Conservation (phyloP, 176 grass and related monocot species). For the Aegilops umbellulata region DNA sequence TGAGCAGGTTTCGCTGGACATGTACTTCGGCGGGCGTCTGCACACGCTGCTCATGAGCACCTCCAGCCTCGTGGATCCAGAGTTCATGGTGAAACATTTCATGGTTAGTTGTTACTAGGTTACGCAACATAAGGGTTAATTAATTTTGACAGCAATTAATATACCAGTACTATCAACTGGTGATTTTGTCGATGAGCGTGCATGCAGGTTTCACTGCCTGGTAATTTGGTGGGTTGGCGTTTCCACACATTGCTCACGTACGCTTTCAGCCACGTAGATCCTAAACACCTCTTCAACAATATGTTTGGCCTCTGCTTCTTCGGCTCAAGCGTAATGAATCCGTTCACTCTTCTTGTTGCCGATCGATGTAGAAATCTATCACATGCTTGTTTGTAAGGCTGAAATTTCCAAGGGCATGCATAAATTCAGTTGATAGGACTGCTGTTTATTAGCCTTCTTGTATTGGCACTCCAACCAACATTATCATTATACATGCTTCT, state of each 20-base stretch:
- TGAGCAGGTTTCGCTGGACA: too few species aligned
- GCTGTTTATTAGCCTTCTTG: too few species aligned
- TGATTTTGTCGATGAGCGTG: not conserved
- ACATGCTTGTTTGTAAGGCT: too few species aligned
- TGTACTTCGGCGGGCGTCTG: too few species aligned
- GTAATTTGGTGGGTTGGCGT: conserved; percentile 53
- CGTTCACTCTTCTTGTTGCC: not conserved
- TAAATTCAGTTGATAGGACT: too few species aligned
- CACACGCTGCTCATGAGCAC: too few species aligned
- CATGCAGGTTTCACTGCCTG: conserved; percentile 58
- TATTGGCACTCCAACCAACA: too few species aligned
- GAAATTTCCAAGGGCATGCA: too few species aligned
- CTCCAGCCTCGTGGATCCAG: conserved; percentile 35
- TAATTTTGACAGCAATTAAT: not conserved
- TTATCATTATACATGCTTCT: too few species aligned
- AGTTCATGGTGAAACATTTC: conserved; percentile 73
- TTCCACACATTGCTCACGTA: conserved; percentile 78
- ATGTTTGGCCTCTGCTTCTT: conserved; percentile 87
- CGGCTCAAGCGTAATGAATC: conserved; percentile 54
- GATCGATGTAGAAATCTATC: too few species aligned
- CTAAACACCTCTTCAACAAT: conserved; percentile 58
- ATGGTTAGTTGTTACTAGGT: conserved; percentile 37
- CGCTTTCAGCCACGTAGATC: conserved; percentile 72
- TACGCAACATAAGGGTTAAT: not conserved
- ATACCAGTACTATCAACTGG: too few species aligned